Evolutionary conservation across 441 rosid genomes (phyloP).

Genomic region (Raphanus hybrid): DNA sequence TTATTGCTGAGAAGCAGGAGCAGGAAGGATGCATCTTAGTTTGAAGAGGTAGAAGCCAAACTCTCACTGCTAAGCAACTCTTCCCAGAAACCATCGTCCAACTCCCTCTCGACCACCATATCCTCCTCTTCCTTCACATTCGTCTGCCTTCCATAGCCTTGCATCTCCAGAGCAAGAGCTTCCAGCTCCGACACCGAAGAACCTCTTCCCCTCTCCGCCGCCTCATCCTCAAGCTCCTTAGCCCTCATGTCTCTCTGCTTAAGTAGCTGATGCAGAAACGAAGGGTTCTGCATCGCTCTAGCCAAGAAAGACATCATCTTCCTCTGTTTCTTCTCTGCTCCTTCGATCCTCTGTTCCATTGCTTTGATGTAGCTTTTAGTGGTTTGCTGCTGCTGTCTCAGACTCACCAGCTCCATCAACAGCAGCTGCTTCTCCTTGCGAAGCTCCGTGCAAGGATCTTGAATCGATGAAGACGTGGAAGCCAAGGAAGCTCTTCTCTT

Average conservation of each 20-base stretch:
- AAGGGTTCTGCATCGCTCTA: slow-evolving; percentile 75
- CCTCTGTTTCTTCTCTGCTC: slow-evolving; percentile 78
- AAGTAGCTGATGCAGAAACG: slow-evolving; percentile 63
- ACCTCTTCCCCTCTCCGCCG: slow-evolving; percentile 35
- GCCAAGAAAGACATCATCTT: slow-evolving; percentile 94
- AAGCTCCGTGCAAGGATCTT: slow-evolving; percentile 60
- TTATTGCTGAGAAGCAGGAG: neutral
- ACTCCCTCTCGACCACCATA: slow-evolving; percentile 51
- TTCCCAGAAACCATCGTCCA: slow-evolving; percentile 79
- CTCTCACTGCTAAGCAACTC: slow-evolving; percentile 62
- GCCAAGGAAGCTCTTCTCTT: slow-evolving; percentile 59
- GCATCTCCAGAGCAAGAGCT: slow-evolving; percentile 83
- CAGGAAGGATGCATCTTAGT: slow-evolving; percentile 10
- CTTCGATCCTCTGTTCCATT: slow-evolving; percentile 72
- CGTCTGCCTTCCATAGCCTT: slow-evolving; percentile 57
- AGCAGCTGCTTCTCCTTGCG: slow-evolving; percentile 68
- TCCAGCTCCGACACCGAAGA: slow-evolving; percentile 69
- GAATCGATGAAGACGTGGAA: slow-evolving; percentile 24
- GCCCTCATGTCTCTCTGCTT: slow-evolving; percentile 58
- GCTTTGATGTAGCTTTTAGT: slow-evolving; percentile 56
- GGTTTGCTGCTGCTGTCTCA: slow-evolving; percentile 78
- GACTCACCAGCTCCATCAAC: slow-evolving; percentile 68
- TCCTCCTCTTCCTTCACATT: slow-evolving; percentile 37
- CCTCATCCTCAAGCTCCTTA: slow-evolving; percentile 67
- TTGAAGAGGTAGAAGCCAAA: slow-evolving; percentile 35